Evolutionary conservation across 1,284 basidiomycete species (phyloP).

Genomic region (Inonotus hispidus): DNA sequence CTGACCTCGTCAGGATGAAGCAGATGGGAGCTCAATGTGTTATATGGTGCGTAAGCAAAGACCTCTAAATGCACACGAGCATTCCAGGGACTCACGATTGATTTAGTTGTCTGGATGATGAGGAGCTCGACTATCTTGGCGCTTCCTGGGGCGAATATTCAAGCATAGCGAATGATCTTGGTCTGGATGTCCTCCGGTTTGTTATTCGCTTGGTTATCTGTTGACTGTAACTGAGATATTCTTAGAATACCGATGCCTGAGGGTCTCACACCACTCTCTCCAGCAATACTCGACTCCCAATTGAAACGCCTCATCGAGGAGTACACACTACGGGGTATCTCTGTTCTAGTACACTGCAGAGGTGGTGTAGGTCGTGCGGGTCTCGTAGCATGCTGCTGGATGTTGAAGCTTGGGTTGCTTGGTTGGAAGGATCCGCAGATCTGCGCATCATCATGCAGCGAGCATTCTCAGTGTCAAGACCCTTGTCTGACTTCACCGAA

Average conservation of each 20-base stretch:
- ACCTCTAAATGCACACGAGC: not conserved
- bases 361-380: conserved; percentile 95
- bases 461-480: not conserved
- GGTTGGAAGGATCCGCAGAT: conserved; percentile 49
- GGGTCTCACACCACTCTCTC: conserved; percentile 75
- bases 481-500: not conserved
- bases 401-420: conserved; percentile 86
- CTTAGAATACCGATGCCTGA: conserved; percentile 84
- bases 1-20: conserved; percentile 77
- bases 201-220: conserved; percentile 19
- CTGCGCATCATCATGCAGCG: conserved; percentile 6
- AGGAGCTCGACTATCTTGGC: conserved; percentile 82
- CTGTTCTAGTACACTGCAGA: conserved; percentile 87
- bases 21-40: conserved; percentile 75
- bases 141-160: conserved; percentile 80
- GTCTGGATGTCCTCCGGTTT: conserved; percentile 70
- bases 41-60: conserved; percentile 59
- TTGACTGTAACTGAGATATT: not conserved
- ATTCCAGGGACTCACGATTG: not conserved
- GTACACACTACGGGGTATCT: conserved; percentile 73
- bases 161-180: conserved; percentile 52
- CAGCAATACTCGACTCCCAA: conserved; percentile 60
- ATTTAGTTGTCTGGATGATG: conserved; percentile 76
- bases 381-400: conserved; percentile 89
- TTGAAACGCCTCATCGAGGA: conserved; percentile 64